Conservation (phyloP, 768 basidiomycete species). For the Lentinula raphanica region DNA sequence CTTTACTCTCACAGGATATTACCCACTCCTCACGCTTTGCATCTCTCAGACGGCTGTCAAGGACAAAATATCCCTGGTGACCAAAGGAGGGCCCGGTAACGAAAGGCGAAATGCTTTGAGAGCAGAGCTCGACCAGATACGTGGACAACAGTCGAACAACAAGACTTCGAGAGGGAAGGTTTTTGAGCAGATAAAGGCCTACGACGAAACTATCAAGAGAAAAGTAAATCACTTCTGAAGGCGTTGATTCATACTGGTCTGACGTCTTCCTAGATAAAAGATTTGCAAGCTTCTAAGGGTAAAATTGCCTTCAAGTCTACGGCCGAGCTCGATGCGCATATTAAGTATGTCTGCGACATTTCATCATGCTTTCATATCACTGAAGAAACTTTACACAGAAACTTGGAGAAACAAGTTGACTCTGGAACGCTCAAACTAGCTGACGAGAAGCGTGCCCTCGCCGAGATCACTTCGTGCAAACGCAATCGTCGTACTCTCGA, state of each 20-base stretch:
- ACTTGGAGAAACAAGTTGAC: conserved; percentile 87
- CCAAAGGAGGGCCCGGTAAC: conserved; percentile 53
- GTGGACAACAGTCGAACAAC: conserved; percentile 70
- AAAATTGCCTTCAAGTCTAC: conserved; percentile 79
- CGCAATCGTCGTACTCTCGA: conserved; percentile 75
- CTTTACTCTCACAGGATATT: conserved; percentile 6
- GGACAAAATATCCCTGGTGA: conserved; percentile 66
- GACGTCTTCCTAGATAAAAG: conserved; percentile 58
- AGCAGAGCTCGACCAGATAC: conserved; percentile 75
- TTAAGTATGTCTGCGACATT: conserved; percentile 53
- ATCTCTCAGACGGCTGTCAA: conserved; percentile 54
- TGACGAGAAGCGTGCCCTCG: conserved; percentile 93
- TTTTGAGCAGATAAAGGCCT: conserved; percentile 69
- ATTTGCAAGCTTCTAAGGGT: conserved; percentile 72
- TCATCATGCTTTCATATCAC: background rate
- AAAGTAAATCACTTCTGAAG: conserved; percentile 47
- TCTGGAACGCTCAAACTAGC: conserved; percentile 87
- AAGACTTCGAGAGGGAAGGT: conserved; percentile 69
- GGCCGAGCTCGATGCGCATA: conserved; percentile 81
- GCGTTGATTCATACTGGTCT: background rate
- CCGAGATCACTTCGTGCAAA: conserved; percentile 73
- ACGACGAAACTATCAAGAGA: conserved; percentile 76
- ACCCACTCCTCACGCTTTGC: conserved; percentile 8
- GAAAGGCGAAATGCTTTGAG: conserved; percentile 71
- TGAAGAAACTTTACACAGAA: conserved; percentile 35